phyloP scores from a whole-genome alignment of 75 land plant genomes.

The Gnetum montanum region DNA sequence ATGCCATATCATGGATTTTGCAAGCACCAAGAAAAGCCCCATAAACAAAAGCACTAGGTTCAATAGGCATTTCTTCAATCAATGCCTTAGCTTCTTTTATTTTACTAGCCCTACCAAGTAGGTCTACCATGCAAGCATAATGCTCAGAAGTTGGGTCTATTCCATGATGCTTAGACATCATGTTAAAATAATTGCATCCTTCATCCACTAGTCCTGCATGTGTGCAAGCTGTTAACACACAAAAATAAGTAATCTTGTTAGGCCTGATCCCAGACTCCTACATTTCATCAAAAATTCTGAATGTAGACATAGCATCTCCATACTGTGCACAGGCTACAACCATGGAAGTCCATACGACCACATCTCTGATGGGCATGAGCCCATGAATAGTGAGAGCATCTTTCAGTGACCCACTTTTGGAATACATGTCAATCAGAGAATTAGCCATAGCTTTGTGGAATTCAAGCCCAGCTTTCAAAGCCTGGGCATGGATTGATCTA shows the following conservation, averaged over 20 bases:
- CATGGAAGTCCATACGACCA: conserved; percentile 70
- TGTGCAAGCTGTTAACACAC: conserved; percentile 56
- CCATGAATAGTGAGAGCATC: conserved; percentile 35
- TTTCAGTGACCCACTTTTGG: conserved; percentile 52
- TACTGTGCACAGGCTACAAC: conserved; percentile 55
- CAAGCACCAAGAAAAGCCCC: conserved; percentile 60
- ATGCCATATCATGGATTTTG: conserved; percentile 39
- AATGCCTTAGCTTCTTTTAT: conserved; percentile 41
- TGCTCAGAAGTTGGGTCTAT: conserved; percentile 50
- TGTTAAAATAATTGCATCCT: conserved; percentile 37
- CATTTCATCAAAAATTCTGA: conserved; percentile 42
- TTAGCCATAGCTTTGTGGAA: conserved; percentile 45
- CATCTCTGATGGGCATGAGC: conserved; percentile 25
- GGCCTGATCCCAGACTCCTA: conserved; percentile 23
- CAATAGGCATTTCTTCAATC: conserved; percentile 49
- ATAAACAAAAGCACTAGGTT: conserved; percentile 53
- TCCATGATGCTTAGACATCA: conserved; percentile 30
- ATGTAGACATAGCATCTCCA: conserved; percentile 24
- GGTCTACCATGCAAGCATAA: conserved; percentile 63
- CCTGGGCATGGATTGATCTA: conserved; percentile 38
- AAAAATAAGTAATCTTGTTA: conserved; percentile 52
- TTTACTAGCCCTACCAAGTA: conserved; percentile 56
- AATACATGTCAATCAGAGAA: conserved; percentile 54
- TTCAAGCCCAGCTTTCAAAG: conserved; percentile 36
- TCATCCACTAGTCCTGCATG: conserved; percentile 59